Conservation (phyloP, 345 rosid species). For the Citrus sinensis region DVS_A1.0 CM039165.1:36133001-36133500, state of each 20-base stretch:
- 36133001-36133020: constrained; percentile 65
- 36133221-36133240: constrained; percentile 75
- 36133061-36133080: constrained; percentile 55
- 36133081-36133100: constrained; percentile 19
- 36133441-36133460: constrained; percentile 70
- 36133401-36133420: constrained; percentile 86
- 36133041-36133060: constrained; percentile 72
- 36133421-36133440: constrained; percentile 58
- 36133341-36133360: constrained; percentile 28
- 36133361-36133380: constrained; percentile 33
- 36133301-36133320: constrained; percentile 29
- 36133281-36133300: constrained; percentile 41
- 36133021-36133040: constrained; percentile 80
- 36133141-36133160: constrained; percentile 27
- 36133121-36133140: constrained; percentile 32
- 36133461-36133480: neutral
- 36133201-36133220: constrained; percentile 74
- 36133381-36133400: constrained; percentile 80
- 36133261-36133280: constrained; percentile 35
- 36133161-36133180: constrained; percentile 64
- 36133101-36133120: constrained; percentile 14
- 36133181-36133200: constrained; percentile 97
- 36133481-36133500: neutral
- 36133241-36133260: constrained; percentile 43
- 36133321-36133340: constrained; percentile 20